Base-by-base conservation (phyloP, 2,329 filamentous ascomycete species). In the Nothophaeocryptopus gaeumannii region DNA sequence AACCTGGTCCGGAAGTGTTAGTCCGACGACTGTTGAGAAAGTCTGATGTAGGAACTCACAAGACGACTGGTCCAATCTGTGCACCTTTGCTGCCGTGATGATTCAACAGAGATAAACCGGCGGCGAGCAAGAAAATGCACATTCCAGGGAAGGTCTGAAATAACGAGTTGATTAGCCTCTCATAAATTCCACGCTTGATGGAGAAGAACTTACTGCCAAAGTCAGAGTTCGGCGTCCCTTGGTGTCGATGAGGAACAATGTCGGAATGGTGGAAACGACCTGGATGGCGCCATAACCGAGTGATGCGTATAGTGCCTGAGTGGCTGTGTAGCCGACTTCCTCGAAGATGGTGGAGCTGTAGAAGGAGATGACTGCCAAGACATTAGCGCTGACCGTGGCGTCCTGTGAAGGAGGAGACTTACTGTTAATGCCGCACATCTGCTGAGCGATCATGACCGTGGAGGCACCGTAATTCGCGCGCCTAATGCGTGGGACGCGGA, bases 101-200 rank as follows among this genome's bases (percentile, higher is more conserved):
- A 58, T 67, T 61, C 38, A 68, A 67, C 30, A 74, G 62, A 5
- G 68, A 72, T 12, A 74, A 63, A 67, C 77, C 61, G 5, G 72
- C 72, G 51, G 77, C 74, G 42, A 80, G 71, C 5, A 78, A 67
- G 60, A 76, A 76, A 11, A 78, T 70, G 34, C 65, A 66, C 74
- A 77, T 76, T 2, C 73, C 54, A 0, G 74, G 74, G 61, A 76
- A 76, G 1, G 74, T 77, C 31, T 67, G 65, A 0, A 70, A 26
- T 26, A 4, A 2, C 67, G 62, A 50, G 45, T 53, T 29, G 50
- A 45, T 14, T 2, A 16, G 14, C 16, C 13, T 11, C 30, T 5
- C 16, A 26, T 13, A 33, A 15, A 45, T 35, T 30, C 32, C 34
- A 11, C 10, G 10, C 15, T 10, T 14, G 8, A 14, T 11, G 5